phyloP scores from a whole-genome alignment of 1,139 yeast genomes.

The Nakaseomyces delphensis region DNA sequence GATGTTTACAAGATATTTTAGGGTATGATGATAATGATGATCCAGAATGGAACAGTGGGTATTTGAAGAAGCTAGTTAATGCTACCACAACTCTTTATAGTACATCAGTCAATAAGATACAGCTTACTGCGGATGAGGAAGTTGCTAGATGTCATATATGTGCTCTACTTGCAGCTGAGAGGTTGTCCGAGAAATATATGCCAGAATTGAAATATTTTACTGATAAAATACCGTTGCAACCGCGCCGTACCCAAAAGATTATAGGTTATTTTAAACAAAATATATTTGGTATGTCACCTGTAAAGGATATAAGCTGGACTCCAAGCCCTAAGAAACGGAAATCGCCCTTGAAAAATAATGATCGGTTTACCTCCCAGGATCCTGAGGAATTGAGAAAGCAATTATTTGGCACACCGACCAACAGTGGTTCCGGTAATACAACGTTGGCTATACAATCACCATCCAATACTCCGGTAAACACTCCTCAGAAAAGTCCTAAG shows the following conservation, averaged over 20 bases:
- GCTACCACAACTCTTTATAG: conserved; percentile 46
- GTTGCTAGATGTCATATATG: conserved; percentile 58
- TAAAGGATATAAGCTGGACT: conserved; percentile 25
- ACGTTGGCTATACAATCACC: conserved; percentile 2
- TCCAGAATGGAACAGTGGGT: conserved; percentile 39
- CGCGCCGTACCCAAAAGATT: conserved; percentile 36
- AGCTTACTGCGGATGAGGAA: conserved; percentile 45
- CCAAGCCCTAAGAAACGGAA: conserved; percentile 25
- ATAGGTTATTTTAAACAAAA: conserved; percentile 38
- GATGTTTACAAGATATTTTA: conserved; percentile 18
- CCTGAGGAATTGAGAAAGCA: conserved; percentile 24
- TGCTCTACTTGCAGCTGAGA: conserved; percentile 52
- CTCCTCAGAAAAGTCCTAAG: not conserved
- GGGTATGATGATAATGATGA: conserved; percentile 15
- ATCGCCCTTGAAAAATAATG: conserved; percentile 18
- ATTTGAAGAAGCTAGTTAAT: conserved; percentile 40
- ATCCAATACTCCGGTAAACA: conserved; percentile 7
- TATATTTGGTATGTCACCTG: conserved; percentile 27
- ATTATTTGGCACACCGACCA: conserved; percentile 27
- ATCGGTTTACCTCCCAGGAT: conserved; percentile 24
- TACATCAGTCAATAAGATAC: conserved; percentile 43
- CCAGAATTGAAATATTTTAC: conserved; percentile 38
- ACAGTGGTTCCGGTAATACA: not conserved
- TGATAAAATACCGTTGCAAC: conserved; percentile 51
- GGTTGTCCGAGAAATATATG: conserved; percentile 37